Evolutionary conservation across 1,139 yeast species (phyloP), one percentile per base, ranked within the genome.

Genomic region (Debaryomyces fabryi): DNA sequence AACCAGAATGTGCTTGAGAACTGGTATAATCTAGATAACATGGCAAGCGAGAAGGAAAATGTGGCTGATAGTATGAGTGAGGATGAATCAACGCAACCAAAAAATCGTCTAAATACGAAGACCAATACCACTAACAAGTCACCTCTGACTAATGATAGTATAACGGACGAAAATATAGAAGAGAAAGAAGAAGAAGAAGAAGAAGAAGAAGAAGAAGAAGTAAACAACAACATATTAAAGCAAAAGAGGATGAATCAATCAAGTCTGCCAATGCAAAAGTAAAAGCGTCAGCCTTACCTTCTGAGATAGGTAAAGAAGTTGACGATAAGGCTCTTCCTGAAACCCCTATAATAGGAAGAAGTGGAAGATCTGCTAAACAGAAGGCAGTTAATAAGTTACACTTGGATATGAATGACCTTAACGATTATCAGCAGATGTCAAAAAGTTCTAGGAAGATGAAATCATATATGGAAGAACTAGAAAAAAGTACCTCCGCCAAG

Each of bases 351-450:
- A 20, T 27, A 7, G 30, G 30, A 8, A 51, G 59, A 39, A 57
- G 58, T 2, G 72, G 78, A 6, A 60, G 80, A 44, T 69, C 82
- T 18, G 95, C 95, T 1, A 84, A 86, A 36, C 76, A 78, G 42
- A 80, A 80, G 56, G 95, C 95, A 0, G 83, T 85, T 0, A 71
- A 71, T 49, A 84, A 83, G 60, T 68, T 88, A n/a, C 92, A 85
- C 55, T 77, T 77, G 20, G 81, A 85, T 57, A 86, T 88, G 79
- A 79, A 80, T 46, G 86, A 86, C 46, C 71, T 87, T 52, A 86
- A 84, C 57, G 76, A 72, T 46, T 87, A 79, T 59, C 84, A 83
- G 52, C 75, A 79, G 54, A 63, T 72, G 54, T 49, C 70, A 4
- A 74, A 74, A 55, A 74, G 78, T 37, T 58, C 67, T 1, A 59